Conservation (phyloP, 164 flowering plant genomes). For the Macadamia tetraphylla region DNA sequence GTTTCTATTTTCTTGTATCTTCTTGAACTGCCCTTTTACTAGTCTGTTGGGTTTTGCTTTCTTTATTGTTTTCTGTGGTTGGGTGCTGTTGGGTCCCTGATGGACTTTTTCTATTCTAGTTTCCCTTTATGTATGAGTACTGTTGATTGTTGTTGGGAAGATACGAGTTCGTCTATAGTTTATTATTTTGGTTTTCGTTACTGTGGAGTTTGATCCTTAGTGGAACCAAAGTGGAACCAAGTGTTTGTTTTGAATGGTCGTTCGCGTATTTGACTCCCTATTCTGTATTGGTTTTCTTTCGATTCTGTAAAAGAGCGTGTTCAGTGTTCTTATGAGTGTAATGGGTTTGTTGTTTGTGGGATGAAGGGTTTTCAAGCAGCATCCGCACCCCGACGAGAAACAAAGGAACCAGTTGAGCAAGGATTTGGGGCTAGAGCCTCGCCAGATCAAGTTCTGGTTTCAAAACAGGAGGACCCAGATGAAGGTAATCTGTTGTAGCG, state of each 20-base stretch:
- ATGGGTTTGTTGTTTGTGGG: slow-evolving; percentile 6
- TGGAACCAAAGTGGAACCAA: no score
- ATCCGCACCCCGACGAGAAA: slow-evolving; percentile 89
- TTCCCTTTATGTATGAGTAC: background rate
- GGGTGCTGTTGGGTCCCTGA: background rate
- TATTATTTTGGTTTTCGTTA: no score
- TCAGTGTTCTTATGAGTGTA: background rate
- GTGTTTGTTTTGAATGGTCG: background rate
- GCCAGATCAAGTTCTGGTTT: slow-evolving; percentile 93
- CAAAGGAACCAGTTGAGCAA: slow-evolving; percentile 57
- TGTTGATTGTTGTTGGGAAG: no score
- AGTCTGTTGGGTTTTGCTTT: background rate
- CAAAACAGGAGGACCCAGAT: slow-evolving; percentile 81
- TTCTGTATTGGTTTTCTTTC: background rate
- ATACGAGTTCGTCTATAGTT: no score
- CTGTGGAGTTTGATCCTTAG: no score
- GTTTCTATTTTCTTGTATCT: background rate
- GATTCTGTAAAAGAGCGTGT: background rate
- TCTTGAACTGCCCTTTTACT: background rate
- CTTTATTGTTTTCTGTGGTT: background rate
- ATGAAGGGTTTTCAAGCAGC: slow-evolving; percentile 68
- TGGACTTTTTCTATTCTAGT: no score
- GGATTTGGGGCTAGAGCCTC: slow-evolving; percentile 64
- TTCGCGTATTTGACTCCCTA: background rate
- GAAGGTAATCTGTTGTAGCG: slow-evolving; percentile 40